These are phyloP conservation scores for Gracilaria vermiculophylla DNA, from an alignment of 23 red algal genomes.

Conservation along the genomic window DNA sequence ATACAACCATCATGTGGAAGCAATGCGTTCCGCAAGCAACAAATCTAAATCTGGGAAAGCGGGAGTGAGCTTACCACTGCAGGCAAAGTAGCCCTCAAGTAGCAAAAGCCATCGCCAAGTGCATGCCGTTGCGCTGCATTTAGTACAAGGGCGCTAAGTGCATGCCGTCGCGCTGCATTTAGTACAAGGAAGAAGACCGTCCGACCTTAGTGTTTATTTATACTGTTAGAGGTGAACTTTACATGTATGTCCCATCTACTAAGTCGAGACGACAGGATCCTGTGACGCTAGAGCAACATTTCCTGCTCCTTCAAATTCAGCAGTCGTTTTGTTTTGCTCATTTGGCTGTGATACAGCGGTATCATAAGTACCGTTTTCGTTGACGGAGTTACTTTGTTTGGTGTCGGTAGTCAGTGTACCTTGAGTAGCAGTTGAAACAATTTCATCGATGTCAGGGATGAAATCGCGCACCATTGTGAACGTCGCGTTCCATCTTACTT, in stretches of 20 bases:
- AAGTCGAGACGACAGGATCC: not conserved
- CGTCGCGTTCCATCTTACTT: conserved; percentile 58
- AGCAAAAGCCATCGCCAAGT: too few species aligned
- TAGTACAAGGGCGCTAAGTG: too few species aligned
- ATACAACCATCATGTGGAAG: conserved; percentile 80
- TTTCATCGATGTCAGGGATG: conserved; percentile 56
- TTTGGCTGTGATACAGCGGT: not conserved
- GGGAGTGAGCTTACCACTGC: not conserved
- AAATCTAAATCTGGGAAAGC: not conserved
- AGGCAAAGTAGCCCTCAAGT: not conserved
- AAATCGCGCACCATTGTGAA: conserved; percentile 52
- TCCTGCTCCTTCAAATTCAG: not conserved
- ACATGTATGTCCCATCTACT: not conserved
- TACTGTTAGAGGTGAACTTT: not conserved
- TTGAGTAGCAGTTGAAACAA: conserved; percentile 21
- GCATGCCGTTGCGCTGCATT: too few species aligned
- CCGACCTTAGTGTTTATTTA: not conserved
- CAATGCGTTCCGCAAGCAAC: conserved; percentile 2
- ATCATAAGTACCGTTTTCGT: not conserved
- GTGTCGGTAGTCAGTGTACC: not conserved
- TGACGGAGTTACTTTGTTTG: conserved; percentile 17
- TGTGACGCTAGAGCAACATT: not conserved
- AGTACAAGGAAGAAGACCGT: not conserved
- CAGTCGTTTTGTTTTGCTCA: not conserved
- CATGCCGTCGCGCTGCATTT: too few species aligned